Base-by-base conservation (phyloP, 768 basidiomycete genomes). In the Russula earlei region DNA sequence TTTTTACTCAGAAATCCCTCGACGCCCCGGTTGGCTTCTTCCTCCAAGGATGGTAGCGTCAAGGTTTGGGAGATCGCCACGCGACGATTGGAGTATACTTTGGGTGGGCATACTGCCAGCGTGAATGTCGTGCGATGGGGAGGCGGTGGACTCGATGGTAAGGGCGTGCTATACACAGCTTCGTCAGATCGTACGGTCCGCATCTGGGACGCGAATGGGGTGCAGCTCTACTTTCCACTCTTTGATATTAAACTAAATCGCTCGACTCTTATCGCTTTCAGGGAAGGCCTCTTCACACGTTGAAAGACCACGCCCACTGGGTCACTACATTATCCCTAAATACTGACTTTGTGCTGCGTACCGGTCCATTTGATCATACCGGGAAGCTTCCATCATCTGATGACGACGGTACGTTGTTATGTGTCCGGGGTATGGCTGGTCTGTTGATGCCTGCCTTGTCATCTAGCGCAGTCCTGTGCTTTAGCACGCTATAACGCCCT, bases 281-380 rank as follows among this genome's bases (percentile, higher is more conserved):
- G 87, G 95, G 94, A 0, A 86, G 82, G 68, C 80, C 83, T 25
- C 73, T 97, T 36, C 79, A 94, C 64, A 84, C 85, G 0, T 73
- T 98, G 25, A 92, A 90, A 68, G 93, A 97, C 59, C 95, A 99
- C 64, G 96, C 93, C 0, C 96, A 99, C 66, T 98, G 94, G 95
- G 96, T 99, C 8, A 99, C 94, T 19, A 98, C 94, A 0, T 81
- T 99, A 42, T 84, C 96, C 4, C 76, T 97, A 52, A 95, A 93
- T 69, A 94, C 94, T 10, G 95, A 99, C 67, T 96, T 94, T 65
- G 82, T 95, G 25, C 77, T 96, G 4, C 84, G 94, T 22, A 97
- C 95, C 0, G 95, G 95, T 0, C 93, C 95, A 0, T 98, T 88
- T 64, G 93, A 97, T 67, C 90, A 96, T 63, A 87, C 78, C 1